Percentiles rank a stretch among this genome's conserved stretches.
Conservation (phyloP, 768 basidiomycete genomes). For the Termitomyces sp. region DNA sequence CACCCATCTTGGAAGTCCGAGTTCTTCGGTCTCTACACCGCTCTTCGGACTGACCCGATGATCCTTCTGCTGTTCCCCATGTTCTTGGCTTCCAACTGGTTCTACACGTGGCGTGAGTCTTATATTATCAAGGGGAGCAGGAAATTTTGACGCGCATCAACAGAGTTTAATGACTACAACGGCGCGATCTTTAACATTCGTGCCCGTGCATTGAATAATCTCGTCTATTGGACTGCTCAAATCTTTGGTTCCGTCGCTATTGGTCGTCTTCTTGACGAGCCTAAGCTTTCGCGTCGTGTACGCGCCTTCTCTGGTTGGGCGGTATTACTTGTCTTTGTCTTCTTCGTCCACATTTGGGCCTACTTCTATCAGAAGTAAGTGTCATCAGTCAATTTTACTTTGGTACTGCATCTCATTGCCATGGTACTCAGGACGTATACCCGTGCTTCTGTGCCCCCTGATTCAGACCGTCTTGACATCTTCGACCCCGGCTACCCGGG, state of each 20-base stretch:
- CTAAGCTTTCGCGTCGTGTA: constrained; percentile 53
- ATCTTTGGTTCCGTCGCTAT: constrained; percentile 73
- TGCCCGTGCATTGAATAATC: constrained; percentile 71
- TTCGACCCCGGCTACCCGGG: constrained; percentile 53
- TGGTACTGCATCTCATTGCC: not conserved
- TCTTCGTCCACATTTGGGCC: constrained; percentile 72
- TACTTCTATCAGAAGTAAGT: constrained; percentile 73
- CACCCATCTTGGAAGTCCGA: constrained; percentile 84
- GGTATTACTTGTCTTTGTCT: constrained; percentile 60
- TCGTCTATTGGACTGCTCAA: constrained; percentile 80
- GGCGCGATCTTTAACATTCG: constrained; percentile 78
- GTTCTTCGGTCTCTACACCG: constrained; percentile 63
- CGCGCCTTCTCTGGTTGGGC: constrained; percentile 74
- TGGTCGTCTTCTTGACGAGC: constrained; percentile 64
- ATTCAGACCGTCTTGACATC: constrained; percentile 56
- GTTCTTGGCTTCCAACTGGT: constrained; percentile 86
- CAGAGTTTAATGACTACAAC: constrained; percentile 81
- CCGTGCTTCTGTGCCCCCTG: constrained; percentile 41
- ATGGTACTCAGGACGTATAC: constrained; percentile 50
- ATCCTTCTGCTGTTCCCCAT: constrained; percentile 81
- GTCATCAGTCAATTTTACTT: not conserved
- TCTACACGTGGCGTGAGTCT: constrained; percentile 74
- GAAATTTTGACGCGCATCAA: constrained; percentile 6
- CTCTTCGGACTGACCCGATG: constrained; percentile 67
- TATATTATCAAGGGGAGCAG: not conserved